A percentile compares a stretch with the other conserved stretches of the same genome.
phyloP scores from a whole-genome alignment of 495 filamentous ascomycete genomes.

The Pyrenopolyporus hunteri region DNA sequence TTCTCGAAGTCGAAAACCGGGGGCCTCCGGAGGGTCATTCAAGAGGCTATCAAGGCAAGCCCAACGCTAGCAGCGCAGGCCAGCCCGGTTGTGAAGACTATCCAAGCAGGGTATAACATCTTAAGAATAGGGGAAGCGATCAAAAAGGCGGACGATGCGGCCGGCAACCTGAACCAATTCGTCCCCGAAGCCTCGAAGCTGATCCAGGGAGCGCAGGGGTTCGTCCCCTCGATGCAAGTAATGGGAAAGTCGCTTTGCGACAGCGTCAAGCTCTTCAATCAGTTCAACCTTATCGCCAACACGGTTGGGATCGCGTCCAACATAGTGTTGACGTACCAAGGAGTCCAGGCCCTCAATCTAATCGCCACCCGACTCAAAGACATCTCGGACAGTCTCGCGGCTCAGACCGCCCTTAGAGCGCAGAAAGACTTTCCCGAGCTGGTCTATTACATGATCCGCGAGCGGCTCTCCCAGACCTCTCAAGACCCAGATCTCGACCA shows the following conservation, averaged over 20 bases:
- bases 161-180: background rate
- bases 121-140: background rate
- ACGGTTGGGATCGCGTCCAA: conserved; percentile 1
- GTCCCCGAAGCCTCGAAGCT: background rate
- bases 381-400: background rate
- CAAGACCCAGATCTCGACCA: background rate
- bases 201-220: background rate
- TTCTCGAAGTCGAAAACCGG: too few relatives aligned
- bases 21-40: too few relatives aligned
- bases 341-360: background rate
- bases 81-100: background rate
- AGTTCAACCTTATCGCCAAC: background rate
- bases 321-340: background rate
- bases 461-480: background rate
- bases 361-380: conserved; percentile 2
- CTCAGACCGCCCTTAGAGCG: conserved; percentile 1
- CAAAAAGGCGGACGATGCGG: background rate
- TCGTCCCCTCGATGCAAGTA: conserved; percentile 5
- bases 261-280: background rate
- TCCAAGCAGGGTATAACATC: background rate
- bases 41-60: background rate
- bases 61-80: background rate
- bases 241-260: background rate
- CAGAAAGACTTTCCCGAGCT: conserved; percentile 1
- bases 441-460: conserved; percentile 3